Base-by-base conservation (phyloP, 2,329 filamentous ascomycete genomes). In the Beauveria sp. region DNA sequence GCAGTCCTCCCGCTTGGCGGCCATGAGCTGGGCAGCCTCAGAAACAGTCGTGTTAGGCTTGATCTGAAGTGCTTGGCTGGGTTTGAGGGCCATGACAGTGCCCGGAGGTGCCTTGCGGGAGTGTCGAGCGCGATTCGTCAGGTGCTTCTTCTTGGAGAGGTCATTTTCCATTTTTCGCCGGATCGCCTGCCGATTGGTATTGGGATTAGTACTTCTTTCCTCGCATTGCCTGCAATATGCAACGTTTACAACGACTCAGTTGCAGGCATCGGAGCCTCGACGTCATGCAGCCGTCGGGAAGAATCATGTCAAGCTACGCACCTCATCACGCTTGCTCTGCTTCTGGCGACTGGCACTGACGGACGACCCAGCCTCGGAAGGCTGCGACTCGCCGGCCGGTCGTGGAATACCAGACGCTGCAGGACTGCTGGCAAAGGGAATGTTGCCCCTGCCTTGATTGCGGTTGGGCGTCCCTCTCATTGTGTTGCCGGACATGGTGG, bases 271-370 rank as follows among this genome's bases (percentile, higher is more conserved):
- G 58, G n/a, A n/a, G n/a, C 28, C 26, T 28, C 28, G 5, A 20
- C 16, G 10, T 12, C 6, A 49, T 46, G 49, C n/a, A 28, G 22
- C 16, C 30, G 28, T 22, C 5, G 38, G 9, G 22, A 10, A 49
- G 3, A 20, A 12, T 30, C 9, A 38, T n/a, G 9, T 49, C 12
- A 40, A 63, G 24, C 66, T 50, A 79, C 85, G 70, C 81, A 99
- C 95, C 89, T 99, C 95, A 87, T 99, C 95, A 77, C 93, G 88
- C 80, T 98, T 98, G 68, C 88, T 89, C 82, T 97, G 93, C 79
- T 97, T 97, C 76, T 95, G 90, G 72, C 95, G 87, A 76, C 93
- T 98, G 69, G 92, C 90, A 78, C 91, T 97, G 78, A 97, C 84
- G 46, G 89, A 87, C 60, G 91, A 90, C 66, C 73, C 76, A 61